Conservation (phyloP, 2,329 filamentous ascomycete genomes). For the Sporothrix globosa region DNA sequence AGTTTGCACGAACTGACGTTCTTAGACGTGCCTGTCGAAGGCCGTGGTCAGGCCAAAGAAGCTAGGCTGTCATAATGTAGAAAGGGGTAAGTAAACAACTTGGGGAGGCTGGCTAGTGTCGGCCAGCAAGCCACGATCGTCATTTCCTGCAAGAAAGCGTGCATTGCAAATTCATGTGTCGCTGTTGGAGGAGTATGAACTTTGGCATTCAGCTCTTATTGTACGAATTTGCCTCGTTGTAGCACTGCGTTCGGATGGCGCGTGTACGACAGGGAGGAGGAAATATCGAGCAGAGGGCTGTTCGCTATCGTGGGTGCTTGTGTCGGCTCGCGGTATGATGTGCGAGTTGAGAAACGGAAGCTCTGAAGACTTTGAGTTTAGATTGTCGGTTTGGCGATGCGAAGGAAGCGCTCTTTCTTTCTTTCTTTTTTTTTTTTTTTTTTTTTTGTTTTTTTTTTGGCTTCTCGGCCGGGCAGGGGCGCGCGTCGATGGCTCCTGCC, state of each 20-base stretch:
- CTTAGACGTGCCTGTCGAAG: neutral
- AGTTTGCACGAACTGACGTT: neutral
- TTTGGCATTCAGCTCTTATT: no score
- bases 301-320: neutral
- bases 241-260: neutral
- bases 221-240: neutral
- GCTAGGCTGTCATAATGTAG: neutral
- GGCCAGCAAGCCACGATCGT: neutral
- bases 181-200: no score
- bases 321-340: neutral
- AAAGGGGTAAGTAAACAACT: conserved; percentile 26
- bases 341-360: neutral
- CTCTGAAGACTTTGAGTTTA: neutral
- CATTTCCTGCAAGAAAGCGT: neutral
- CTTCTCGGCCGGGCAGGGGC: neutral
- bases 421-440: neutral
- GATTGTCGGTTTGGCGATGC: neutral
- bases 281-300: neutral
- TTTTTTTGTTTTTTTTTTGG: no score
- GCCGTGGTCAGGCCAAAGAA: neutral
- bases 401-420: neutral
- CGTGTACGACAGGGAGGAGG: neutral
- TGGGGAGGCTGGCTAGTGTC: neutral
- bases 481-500: conserved; percentile 5
- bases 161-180: neutral